Conservation (phyloP, 2,329 filamentous ascomycete genomes). For the Chaetothyriales sp. region DNA sequence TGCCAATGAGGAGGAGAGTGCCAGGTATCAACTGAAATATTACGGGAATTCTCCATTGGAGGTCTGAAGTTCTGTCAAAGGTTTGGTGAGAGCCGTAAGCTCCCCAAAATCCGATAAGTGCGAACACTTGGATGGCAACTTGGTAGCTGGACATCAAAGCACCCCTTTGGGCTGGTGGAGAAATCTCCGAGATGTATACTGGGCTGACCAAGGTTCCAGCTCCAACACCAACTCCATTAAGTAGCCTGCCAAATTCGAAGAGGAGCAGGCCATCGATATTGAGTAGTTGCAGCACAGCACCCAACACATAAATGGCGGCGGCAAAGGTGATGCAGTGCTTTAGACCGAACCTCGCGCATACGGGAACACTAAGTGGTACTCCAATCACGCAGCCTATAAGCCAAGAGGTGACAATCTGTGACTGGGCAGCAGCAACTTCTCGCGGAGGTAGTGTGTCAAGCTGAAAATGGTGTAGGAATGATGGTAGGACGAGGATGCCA, state of each 20-base stretch:
- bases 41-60: constrained; percentile 42
- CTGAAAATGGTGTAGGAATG: constrained; percentile 16
- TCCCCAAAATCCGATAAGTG: constrained; percentile 11
- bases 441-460: constrained; percentile 9
- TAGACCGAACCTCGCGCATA: constrained; percentile 5
- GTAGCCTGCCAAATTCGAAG: constrained; percentile 7
- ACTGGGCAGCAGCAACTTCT: constrained; percentile 7
- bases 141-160: constrained; percentile 10
- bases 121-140: constrained; percentile 7
- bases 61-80: constrained; percentile 4
- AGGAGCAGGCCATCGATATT: constrained; percentile 1
- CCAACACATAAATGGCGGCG: constrained; percentile 8
- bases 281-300: constrained; percentile 5
- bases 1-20: constrained; percentile 34
- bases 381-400: constrained; percentile 8
- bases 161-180: constrained; percentile 3
- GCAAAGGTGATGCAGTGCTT: constrained; percentile 7
- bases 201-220: constrained; percentile 10
- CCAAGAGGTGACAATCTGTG: constrained; percentile 8
- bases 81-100: constrained; percentile 6
- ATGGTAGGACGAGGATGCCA: constrained; percentile 17
- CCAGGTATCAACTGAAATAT: constrained; percentile 41
- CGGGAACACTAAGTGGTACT: constrained; percentile 5
- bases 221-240: constrained; percentile 10
- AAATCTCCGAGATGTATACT: constrained; percentile 11